These are phyloP conservation scores for Penicillium brasilianum DNA, from an alignment of 2,329 filamentous ascomycete genomes.

Conservation along the genomic window DNA sequence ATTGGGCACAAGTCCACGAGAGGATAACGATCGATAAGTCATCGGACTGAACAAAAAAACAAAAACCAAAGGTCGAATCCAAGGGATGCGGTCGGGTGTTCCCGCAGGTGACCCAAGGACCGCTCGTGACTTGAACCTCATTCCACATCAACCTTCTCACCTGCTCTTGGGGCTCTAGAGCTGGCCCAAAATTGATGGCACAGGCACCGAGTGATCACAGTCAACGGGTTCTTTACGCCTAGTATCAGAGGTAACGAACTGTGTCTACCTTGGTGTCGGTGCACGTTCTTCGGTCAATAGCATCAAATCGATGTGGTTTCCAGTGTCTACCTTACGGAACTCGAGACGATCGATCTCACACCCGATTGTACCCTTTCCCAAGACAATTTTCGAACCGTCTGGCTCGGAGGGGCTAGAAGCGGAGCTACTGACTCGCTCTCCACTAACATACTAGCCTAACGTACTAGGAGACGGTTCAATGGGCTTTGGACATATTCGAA, in stretches of 20 bases:
- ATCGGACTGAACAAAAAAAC: slow-evolving; percentile 2
- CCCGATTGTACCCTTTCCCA: too few species aligned
- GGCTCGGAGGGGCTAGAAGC: too few species aligned
- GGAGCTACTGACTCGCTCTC: neutral
- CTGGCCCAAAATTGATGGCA: neutral
- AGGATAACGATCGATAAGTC: neutral
- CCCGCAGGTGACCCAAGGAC: slow-evolving; percentile 21
- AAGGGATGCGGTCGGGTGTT: slow-evolving; percentile 20
- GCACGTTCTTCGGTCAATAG: neutral
- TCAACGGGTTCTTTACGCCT: neutral
- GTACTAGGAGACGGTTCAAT: neutral
- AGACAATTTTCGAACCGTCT: too few species aligned
- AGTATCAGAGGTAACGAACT: neutral
- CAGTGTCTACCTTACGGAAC: too few species aligned
- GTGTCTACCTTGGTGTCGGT: neutral
- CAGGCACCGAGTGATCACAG: neutral
- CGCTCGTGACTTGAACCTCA: slow-evolving; percentile 11
- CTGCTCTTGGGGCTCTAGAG: neutral
- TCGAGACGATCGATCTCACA: too few species aligned
- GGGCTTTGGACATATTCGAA: neutral
- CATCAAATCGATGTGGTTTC: neutral
- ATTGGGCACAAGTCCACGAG: neutral
- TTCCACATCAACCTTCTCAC: neutral
- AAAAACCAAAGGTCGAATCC: neutral
- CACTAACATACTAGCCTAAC: too few species aligned